phyloP scores from a whole-genome alignment of 1,139 yeast species.

The Diutina catenulata region DNA sequence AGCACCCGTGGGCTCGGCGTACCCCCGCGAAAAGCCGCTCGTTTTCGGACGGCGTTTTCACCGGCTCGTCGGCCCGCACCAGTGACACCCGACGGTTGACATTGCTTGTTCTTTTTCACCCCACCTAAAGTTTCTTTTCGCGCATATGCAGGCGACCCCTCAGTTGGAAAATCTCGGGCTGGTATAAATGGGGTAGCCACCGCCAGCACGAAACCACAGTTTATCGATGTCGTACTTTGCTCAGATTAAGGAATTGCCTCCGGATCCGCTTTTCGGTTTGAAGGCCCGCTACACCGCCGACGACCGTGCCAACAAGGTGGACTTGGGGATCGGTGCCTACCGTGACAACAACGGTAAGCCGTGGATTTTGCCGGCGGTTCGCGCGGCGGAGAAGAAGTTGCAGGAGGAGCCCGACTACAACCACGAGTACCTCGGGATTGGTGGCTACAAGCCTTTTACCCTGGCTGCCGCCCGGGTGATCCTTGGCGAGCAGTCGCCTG shows the following conservation, averaged over 20 bases:
- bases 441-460: slow-evolving; percentile 64
- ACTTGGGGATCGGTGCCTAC: slow-evolving; percentile 93
- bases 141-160: slow-evolving; percentile 5
- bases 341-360: slow-evolving; percentile 90
- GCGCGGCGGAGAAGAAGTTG: slow-evolving; percentile 38
- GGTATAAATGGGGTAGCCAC: not conserved
- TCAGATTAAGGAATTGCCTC: slow-evolving; percentile 49
- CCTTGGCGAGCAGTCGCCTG: slow-evolving; percentile 54
- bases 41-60: too few relatives aligned
- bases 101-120: not conserved
- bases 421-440: slow-evolving; percentile 85
- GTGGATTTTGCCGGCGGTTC: slow-evolving; percentile 85
- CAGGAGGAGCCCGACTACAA: slow-evolving; percentile 47
- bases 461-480: slow-evolving; percentile 69
- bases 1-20: too few relatives aligned
- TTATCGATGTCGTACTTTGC: slow-evolving; percentile 19
- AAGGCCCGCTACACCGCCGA: slow-evolving; percentile 66
- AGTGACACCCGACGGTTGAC: slow-evolving; percentile 4
- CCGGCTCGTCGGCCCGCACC: too few relatives aligned
- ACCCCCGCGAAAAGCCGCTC: too few relatives aligned
- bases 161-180: not conserved
- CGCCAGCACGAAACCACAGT: too few relatives aligned
- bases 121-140: too few relatives aligned
- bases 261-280: slow-evolving; percentile 75
- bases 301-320: slow-evolving; percentile 58